phyloP scores from a whole-genome alignment of 1,284 basidiomycete genomes.

The Phellinidium pouzarii region DNA sequence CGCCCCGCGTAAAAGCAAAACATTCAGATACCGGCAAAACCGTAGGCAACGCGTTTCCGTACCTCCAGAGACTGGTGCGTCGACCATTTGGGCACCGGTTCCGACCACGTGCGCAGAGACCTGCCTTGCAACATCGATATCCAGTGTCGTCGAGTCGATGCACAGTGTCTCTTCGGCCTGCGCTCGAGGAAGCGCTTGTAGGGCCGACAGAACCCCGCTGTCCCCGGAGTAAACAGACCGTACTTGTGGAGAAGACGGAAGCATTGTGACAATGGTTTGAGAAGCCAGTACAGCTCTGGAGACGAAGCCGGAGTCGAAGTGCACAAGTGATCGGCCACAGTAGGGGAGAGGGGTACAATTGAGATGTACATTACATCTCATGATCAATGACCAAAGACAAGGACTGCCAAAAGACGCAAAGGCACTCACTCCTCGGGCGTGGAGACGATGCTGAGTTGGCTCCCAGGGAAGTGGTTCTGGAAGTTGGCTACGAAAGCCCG shows the following conservation, averaged over 20 bases:
- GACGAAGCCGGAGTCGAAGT: not conserved
- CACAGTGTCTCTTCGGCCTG: constrained; percentile 49
- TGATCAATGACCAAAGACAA: constrained; percentile 14
- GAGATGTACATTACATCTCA: constrained; percentile 6
- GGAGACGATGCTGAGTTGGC: constrained; percentile 46
- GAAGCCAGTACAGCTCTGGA: constrained; percentile 55
- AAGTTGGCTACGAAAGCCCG: constrained; percentile 51
- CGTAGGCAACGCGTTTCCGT: constrained; percentile 24
- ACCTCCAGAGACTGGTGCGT: constrained; percentile 90
- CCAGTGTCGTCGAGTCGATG: constrained; percentile 86
- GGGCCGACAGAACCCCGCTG: constrained; percentile 53
- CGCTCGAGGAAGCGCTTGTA: constrained; percentile 38
- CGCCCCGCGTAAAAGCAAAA: constrained; percentile 8
- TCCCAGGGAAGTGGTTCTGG: constrained; percentile 46
- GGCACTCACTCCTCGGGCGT: constrained; percentile 63
- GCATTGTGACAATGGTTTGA: constrained; percentile 74
- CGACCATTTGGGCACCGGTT: constrained; percentile 72
- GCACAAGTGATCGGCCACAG: constrained; percentile 1
- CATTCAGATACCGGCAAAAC: not conserved
- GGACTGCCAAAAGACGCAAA: constrained; percentile 2
- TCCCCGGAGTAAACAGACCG: constrained; percentile 56
- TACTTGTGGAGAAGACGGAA: constrained; percentile 83
- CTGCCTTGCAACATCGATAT: constrained; percentile 64
- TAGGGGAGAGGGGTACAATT: no score
- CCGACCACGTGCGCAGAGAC: constrained; percentile 50